Base-by-base conservation (phyloP, 352 stramenopile genomes). In the Globisporangium cederbergense region DNA sequence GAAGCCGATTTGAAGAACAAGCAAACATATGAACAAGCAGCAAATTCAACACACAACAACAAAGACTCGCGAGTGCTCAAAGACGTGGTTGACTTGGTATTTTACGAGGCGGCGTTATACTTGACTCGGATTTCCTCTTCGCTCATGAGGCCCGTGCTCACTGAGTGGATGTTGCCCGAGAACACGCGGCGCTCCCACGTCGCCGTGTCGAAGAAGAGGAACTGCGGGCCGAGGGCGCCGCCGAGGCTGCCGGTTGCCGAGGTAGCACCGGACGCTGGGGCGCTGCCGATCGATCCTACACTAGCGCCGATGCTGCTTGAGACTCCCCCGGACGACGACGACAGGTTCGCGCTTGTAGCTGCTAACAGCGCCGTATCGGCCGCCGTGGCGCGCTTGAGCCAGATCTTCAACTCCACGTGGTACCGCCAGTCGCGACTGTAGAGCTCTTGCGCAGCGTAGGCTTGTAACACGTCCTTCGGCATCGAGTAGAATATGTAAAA, bases 401-500 rank as follows among this genome's bases (percentile, higher is more conserved):
- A 99, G 38, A 98, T 87, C 78, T 98, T 98, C 50, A 98, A 80
- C 58, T 99, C 97, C 13, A 75, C 82, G 70, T 99, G 96, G 79
- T 98, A 99, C 64, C 91, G 90, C 97, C 97, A 99, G 66, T 99
- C 96, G 58, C 97, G 91, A 55, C 80, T 91, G 64, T 96, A 92
- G 20, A 97, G 78, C 70, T 97, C 90, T 64, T 97, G 89, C 13
- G 89, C 89, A 11, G 84, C 81, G 54, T 93, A 95, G 5, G 90
- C 89, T 78, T 99, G 97, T 56, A 99, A 78, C 5, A 98, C 90
- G 76, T 99, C 97, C 81, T 98, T 97, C 50, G 97, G 97, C 83
- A 99, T 96, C 59, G 93, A 93, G 81, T 99, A 99, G 78, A 99
- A 99, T 71, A 99, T 98, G 83, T 98, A 99, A 80, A 99, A 99